Percentiles rank a stretch among this genome's conserved stretches.
phyloP scores from a whole-genome alignment of 2,329 filamentous ascomycete species.

The Colletotrichum limetticola region DNA sequence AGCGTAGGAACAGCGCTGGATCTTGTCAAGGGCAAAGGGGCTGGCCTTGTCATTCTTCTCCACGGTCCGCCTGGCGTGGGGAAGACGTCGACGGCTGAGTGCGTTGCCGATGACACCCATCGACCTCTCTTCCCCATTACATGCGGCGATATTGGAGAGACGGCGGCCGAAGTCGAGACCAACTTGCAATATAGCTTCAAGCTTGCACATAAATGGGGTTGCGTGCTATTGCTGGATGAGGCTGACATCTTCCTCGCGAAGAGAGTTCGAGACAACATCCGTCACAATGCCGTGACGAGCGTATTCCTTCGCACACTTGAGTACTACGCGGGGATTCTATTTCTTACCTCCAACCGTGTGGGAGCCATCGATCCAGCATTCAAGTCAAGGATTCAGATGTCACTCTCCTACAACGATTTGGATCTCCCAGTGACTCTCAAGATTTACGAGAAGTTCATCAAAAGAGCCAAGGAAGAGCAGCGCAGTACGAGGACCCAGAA shows the following conservation, averaged over 20 bases:
- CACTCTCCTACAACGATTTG: constrained; percentile 52
- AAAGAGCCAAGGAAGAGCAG: constrained; percentile 23
- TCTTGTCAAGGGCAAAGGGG: too few relatives aligned
- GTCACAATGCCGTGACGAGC: constrained; percentile 6
- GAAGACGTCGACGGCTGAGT: too few relatives aligned
- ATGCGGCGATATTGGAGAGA: too few relatives aligned
- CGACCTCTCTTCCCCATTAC: too few relatives aligned
- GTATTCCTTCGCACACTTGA: constrained; percentile 55
- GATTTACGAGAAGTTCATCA: constrained; percentile 26
- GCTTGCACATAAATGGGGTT: too few relatives aligned
- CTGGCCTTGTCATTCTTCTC: too few relatives aligned
- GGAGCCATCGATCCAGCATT: constrained; percentile 58
- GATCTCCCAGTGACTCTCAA: constrained; percentile 2
- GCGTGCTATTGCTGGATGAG: background rate
- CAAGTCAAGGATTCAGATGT: constrained; percentile 58
- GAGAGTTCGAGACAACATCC: constrained; percentile 58
- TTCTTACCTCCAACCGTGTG: constrained; percentile 59
- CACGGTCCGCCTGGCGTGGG: too few relatives aligned
- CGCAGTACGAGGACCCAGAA: fast-evolving
- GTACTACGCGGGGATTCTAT: constrained; percentile 59
- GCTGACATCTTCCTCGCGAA: constrained; percentile 67
- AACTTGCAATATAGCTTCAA: too few relatives aligned
- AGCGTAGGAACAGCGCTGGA: too few relatives aligned
- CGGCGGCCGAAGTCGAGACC: too few relatives aligned
- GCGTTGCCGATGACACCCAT: too few relatives aligned